A percentile compares a stretch with the other conserved stretches of the same genome.
These are phyloP conservation scores for Ophiorrhiza pumila DNA, from an alignment of 257 asterid species.

Conservation along the genomic window DNA sequence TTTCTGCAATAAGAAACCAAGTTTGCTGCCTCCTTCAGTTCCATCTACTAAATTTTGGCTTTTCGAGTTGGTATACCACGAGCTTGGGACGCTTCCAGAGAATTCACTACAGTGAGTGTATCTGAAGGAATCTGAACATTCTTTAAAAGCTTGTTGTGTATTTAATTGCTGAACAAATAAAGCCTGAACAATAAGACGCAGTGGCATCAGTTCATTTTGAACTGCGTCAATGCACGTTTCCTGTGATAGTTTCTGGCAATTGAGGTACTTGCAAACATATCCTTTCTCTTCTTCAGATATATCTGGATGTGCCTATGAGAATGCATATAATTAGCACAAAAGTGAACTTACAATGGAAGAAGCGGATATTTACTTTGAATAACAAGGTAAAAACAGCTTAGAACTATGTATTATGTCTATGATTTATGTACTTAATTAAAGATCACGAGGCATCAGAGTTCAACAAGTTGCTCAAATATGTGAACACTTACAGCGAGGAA, in stretches of 20 bases:
- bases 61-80: slow-evolving; percentile 47
- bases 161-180: slow-evolving; percentile 68
- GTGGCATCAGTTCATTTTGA: slow-evolving; percentile 66
- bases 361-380: not conserved
- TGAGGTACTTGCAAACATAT: slow-evolving; percentile 53
- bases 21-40: slow-evolving; percentile 34
- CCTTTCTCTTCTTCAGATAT: slow-evolving; percentile 62
- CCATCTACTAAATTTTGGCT: slow-evolving; percentile 37
- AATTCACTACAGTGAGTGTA: slow-evolving; percentile 40
- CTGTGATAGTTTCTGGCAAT: slow-evolving; percentile 69
- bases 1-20: slow-evolving; percentile 40
- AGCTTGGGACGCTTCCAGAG: slow-evolving; percentile 46
- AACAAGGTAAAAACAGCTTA: too few species aligned
- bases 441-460: not conserved
- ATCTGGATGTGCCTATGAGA: slow-evolving; percentile 45
- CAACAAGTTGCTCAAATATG: not conserved
- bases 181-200: slow-evolving; percentile 68
- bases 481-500: slow-evolving; percentile 47
- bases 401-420: too few species aligned
- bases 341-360: not conserved
- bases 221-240: slow-evolving; percentile 63
- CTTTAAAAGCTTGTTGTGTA: slow-evolving; percentile 66
- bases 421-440: too few species aligned
- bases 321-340: slow-evolving; percentile 7
- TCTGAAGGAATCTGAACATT: slow-evolving; percentile 60